Evolutionary conservation across 768 basidiomycete genomes (phyloP).

Genomic region (Suillus americanus): DNA sequence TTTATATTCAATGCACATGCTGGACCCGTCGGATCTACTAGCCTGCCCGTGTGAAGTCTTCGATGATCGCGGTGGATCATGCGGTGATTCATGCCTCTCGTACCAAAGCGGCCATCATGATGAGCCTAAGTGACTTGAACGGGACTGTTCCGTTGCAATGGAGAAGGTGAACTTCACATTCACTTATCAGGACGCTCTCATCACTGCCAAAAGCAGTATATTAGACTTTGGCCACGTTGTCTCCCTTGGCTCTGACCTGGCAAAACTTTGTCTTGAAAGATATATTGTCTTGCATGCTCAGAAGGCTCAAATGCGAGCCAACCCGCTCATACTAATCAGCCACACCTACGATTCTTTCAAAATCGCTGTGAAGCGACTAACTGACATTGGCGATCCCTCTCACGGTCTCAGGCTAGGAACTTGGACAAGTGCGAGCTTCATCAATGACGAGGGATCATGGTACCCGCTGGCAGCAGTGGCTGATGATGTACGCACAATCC

Average conservation of each 20-base stretch:
- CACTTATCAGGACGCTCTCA: no score
- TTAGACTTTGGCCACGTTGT: neutral
- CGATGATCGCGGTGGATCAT: no score
- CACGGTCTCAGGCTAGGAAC: neutral
- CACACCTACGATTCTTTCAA: neutral
- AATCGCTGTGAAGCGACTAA: neutral
- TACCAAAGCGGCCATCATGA: neutral
- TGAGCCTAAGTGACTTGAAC: neutral
- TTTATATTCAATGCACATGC: no score
- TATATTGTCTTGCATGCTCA: neutral
- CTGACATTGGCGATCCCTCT: neutral
- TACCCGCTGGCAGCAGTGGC: neutral
- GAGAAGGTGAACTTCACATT: neutral
- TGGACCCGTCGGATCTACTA: no score
- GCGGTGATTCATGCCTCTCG: neutral
- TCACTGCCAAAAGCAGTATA: neutral
- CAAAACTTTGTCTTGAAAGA: neutral
- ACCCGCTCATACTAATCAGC: neutral
- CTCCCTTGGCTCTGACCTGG: neutral
- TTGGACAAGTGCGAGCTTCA: neutral
- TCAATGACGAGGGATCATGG: neutral
- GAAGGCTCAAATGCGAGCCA: neutral
- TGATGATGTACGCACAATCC: neutral
- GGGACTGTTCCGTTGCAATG: neutral
- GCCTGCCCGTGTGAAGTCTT: neutral